These are phyloP conservation scores for Pseudognaphalium luteoalbum DNA, from an alignment of 129 eudicot species.

Conservation along the genomic window DNA sequence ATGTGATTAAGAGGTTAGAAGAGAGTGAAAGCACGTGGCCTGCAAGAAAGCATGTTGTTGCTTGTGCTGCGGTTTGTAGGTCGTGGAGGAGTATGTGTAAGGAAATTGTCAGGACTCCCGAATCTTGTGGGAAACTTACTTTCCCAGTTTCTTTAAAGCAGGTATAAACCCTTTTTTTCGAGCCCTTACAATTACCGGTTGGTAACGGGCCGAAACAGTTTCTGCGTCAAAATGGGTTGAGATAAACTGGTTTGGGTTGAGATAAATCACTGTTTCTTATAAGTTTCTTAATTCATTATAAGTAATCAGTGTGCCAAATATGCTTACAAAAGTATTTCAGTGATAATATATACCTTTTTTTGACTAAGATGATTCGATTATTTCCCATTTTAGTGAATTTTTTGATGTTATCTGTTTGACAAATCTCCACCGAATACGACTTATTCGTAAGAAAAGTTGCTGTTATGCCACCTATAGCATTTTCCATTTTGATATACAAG, in stretches of 20 bases:
- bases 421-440: not conserved
- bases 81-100: slow-evolving; percentile 93
- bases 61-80: slow-evolving; percentile 86
- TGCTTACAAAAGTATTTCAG: not conserved
- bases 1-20: slow-evolving; percentile 78
- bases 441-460: not conserved
- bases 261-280: not conserved
- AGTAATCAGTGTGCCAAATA: not conserved
- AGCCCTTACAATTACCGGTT: too few species aligned
- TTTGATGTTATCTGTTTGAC: not conserved
- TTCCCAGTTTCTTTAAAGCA: slow-evolving; percentile 88
- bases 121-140: slow-evolving; percentile 80
- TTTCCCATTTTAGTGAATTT: not conserved
- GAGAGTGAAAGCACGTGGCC: slow-evolving; percentile 98
- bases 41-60: slow-evolving; percentile 80
- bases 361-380: not conserved
- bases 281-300: not conserved
- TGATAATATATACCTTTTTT: not conserved
- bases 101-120: slow-evolving; percentile 84
- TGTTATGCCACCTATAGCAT: not conserved
- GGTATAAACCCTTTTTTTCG: slow-evolving; percentile 39
- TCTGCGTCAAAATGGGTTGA: not conserved
- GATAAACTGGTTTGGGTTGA: not conserved
- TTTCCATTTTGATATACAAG: not conserved
- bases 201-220: not conserved